phyloP scores from a whole-genome alignment of 192 early-diverging fungal species.

The Mortierella hygrophila region DNA sequence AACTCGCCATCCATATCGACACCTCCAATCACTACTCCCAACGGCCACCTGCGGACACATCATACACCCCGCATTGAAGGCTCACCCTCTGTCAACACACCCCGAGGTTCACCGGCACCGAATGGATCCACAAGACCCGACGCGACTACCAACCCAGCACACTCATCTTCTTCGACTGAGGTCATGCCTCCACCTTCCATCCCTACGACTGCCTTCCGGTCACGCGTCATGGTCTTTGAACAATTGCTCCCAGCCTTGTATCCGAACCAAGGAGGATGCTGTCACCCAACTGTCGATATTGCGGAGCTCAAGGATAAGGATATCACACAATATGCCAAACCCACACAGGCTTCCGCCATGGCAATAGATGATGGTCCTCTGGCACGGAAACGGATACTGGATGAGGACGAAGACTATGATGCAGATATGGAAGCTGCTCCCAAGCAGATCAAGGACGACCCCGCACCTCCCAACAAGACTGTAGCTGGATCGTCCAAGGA shows the following conservation, averaged over 20 bases:
- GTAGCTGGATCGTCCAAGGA: not conserved
- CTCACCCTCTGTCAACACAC: constrained; percentile 18
- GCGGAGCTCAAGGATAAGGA: constrained; percentile 27
- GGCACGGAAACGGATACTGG: constrained; percentile 35
- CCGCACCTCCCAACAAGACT: not conserved
- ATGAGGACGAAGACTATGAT: constrained; percentile 56
- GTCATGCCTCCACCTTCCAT: constrained; percentile 29
- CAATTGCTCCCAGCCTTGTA: constrained; percentile 75
- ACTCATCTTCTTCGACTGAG: not conserved
- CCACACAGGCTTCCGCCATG: not conserved
- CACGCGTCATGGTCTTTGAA: constrained; percentile 82
- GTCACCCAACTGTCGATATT: constrained; percentile 53
- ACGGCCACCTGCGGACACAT: constrained; percentile 29
- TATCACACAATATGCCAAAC: not conserved
- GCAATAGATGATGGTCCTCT: constrained; percentile 15
- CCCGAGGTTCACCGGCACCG: constrained; percentile 15
- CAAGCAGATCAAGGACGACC: constrained; percentile 2
- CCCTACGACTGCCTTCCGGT: constrained; percentile 71
- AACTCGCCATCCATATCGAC: constrained; percentile 27
- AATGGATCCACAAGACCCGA: constrained; percentile 10
- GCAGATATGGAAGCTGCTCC: constrained; percentile 29
- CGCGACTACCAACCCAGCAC: not conserved
- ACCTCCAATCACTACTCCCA: constrained; percentile 22
- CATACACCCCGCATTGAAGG: constrained; percentile 28
- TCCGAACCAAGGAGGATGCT: constrained; percentile 55